These are phyloP conservation scores for Lipomyces oligophaga DNA, from an alignment of 805 yeast species.

Conservation along the genomic window DNA sequence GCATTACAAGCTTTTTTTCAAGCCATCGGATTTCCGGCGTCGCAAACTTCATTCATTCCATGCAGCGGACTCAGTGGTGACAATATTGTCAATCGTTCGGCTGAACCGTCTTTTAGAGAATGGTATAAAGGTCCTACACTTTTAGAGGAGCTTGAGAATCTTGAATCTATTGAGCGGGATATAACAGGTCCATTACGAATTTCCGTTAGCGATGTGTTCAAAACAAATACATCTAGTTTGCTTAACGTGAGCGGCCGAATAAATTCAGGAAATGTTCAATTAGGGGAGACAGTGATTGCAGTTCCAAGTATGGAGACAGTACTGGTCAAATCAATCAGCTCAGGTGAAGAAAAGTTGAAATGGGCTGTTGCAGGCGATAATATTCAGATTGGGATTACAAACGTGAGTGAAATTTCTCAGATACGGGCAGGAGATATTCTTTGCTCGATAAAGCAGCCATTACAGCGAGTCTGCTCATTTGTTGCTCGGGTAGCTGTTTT, in stretches of 20 bases:
- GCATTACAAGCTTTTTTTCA: constrained; percentile 51
- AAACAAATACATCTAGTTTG: constrained; percentile 46
- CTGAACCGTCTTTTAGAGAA: constrained; percentile 26
- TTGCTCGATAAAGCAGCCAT: constrained; percentile 45
- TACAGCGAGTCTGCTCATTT: constrained; percentile 46
- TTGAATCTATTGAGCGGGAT: constrained; percentile 30
- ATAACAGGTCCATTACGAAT: constrained; percentile 49
- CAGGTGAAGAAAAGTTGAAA: constrained; percentile 34
- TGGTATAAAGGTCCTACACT: constrained; percentile 52
- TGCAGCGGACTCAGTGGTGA: constrained; percentile 66
- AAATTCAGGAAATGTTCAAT: constrained; percentile 62
- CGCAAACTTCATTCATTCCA: constrained; percentile 54
- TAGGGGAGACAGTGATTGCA: constrained; percentile 60
- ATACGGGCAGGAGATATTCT: constrained; percentile 67
- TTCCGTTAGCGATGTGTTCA: constrained; percentile 59
- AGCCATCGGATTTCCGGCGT: constrained; percentile 49
- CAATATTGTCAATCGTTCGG: constrained; percentile 52
- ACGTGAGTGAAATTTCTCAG: constrained; percentile 41
- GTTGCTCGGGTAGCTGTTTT: constrained; percentile 61
- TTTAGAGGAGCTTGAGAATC: constrained; percentile 36
- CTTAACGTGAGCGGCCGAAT: constrained; percentile 61
- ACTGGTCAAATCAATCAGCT: constrained; percentile 28
- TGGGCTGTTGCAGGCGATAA: constrained; percentile 55
- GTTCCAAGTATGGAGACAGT: constrained; percentile 47
- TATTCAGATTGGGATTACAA: constrained; percentile 45